Percentiles rank a stretch among this genome's conserved stretches.
Conservation (phyloP, 768 basidiomycete species). For the Pisolithus marmoratus region DNA sequence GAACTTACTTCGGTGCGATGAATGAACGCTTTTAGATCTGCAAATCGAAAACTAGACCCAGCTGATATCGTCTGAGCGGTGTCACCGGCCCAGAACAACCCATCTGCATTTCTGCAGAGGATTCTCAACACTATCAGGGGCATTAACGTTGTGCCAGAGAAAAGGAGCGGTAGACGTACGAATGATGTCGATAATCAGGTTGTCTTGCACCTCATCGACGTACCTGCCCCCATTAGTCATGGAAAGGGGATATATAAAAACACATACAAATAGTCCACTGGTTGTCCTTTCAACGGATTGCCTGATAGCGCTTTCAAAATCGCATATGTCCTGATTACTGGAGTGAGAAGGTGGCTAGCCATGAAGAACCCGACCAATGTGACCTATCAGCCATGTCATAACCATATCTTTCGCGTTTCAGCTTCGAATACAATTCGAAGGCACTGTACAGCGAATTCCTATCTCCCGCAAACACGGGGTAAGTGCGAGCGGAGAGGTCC, state of each 20-base stretch:
- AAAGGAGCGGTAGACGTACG: constrained; percentile 30
- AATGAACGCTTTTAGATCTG: constrained; percentile 64
- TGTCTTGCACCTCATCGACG: constrained; percentile 71
- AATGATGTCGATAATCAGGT: constrained; percentile 57
- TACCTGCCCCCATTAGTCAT: constrained; percentile 33
- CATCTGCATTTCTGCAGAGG: constrained; percentile 57
- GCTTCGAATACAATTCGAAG: constrained; percentile 46
- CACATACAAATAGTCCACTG: constrained; percentile 52
- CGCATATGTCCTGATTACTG: constrained; percentile 40
- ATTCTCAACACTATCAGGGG: constrained; percentile 46
- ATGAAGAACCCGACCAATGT: neutral
- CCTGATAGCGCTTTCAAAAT: constrained; percentile 35
- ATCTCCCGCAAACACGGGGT: constrained; percentile 48
- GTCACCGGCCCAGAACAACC: constrained; percentile 76
- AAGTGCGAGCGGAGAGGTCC: constrained; percentile 43
- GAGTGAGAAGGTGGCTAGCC: neutral
- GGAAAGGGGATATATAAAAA: neutral
- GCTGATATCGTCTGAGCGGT: constrained; percentile 74
- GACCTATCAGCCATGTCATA: constrained; percentile 60
- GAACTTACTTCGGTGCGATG: constrained; percentile 53
- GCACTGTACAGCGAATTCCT: constrained; percentile 45
- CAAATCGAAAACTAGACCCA: constrained; percentile 67
- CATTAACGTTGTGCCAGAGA: constrained; percentile 1
- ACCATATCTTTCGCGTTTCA: constrained; percentile 37
- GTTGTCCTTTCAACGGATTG: constrained; percentile 31